Base-by-base conservation (phyloP, 768 basidiomycete genomes). In the Kwoniella europaea region DNA sequence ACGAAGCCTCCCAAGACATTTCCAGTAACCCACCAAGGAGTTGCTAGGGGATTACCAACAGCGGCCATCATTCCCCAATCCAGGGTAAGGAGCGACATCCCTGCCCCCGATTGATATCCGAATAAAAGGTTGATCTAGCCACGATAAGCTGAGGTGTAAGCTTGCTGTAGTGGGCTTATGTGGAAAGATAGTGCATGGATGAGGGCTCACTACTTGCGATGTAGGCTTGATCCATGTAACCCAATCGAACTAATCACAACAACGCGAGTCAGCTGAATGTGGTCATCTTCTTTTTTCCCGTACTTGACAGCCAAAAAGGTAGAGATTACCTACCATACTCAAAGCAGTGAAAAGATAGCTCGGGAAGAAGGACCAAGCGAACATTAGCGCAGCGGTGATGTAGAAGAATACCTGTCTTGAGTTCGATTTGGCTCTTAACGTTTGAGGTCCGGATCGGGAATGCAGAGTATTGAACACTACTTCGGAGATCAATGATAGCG, bases 21-120 rank as follows among this genome's bases (percentile, higher is more conserved):
- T 18, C 63, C 75, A n/a, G 72, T 76, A 22, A 70, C 73, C 75
- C 75, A 76, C 75, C 75, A 76, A 18, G 75, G 75, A 7, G 72
- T 76, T 24, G 75, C 72, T 52, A 76, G 64, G 24, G 75, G 75
- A 54, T 73, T 76, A 15, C 67, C 65, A 44, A 76, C 69, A 42
- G 69, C 67, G 20, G 70, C 60, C 43, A 74, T 71, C 56, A 69
- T 71, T 16, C 75, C 75, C 75, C 75, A 76, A 24, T 76, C 75
- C 35, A 76, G 69, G 22, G 75, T 76, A 18, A 76, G 46, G 1
- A 74, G 2, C 22, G 68, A 71, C 64, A 76, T 65, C 7, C 75
- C 75, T 10, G 58, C 66, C 22, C 74, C 74, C 16, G 63, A 50
- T 29, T 63, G 62, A 55, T 66, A 74, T 10, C 67, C 64, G 22